phyloP scores from a whole-genome alignment of 805 yeast species.

The Metschnikowia noctiluminum region DNA sequence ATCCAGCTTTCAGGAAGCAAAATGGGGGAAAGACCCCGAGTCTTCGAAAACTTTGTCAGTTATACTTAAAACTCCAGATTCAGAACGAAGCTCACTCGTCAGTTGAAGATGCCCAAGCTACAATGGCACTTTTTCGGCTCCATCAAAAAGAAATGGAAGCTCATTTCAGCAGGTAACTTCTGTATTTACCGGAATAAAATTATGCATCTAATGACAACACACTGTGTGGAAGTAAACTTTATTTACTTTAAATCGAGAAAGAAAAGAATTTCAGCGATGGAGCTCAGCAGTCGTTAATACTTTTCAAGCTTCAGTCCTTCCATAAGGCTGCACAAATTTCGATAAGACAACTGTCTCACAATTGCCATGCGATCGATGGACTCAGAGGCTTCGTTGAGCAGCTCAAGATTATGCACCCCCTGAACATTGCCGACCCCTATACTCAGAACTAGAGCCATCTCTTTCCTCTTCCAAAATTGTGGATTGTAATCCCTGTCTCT shows the following conservation, averaged over 20 bases:
- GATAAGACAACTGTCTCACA: conserved; percentile 28
- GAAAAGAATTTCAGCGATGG: neutral
- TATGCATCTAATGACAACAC: no score
- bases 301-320: conserved; percentile 36
- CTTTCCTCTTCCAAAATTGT: neutral
- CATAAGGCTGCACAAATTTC: conserved; percentile 34
- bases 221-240: no score
- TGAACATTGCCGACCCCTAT: neutral
- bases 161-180: neutral
- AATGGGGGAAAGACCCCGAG: conserved; percentile 71
- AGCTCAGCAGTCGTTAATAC: neutral
- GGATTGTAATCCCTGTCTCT: conserved; percentile 14
- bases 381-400: neutral
- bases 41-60: conserved; percentile 60
- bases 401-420: neutral
- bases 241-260: no score
- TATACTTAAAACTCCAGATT: conserved; percentile 55
- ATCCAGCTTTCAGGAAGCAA: conserved; percentile 53
- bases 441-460: neutral
- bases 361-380: conserved; percentile 5
- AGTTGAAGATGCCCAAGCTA: conserved; percentile 85
- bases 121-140: conserved; percentile 74
- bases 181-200: neutral
- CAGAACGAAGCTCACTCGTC: conserved; percentile 81
- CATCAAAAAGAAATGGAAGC: conserved; percentile 62